Conservation (phyloP, 192 early-diverging fungal genomes). For the Coemansia sp. region DNA sequence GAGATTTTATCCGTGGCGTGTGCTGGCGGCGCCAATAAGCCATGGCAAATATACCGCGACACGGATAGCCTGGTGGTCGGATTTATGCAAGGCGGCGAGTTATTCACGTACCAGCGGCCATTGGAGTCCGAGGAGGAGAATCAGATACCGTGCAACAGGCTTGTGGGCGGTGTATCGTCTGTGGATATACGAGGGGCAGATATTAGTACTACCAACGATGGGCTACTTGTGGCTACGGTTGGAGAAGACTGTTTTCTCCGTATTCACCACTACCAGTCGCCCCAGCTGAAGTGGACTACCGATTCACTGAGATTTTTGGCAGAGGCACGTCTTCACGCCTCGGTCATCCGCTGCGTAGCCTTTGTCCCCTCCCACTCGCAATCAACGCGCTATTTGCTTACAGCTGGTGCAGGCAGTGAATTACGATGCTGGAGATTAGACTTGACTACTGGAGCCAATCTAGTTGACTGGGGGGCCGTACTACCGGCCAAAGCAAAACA, state of each 20-base stretch:
- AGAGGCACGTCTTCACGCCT: constrained; percentile 11
- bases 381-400: constrained; percentile 53
- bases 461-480: constrained; percentile 10
- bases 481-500: neutral
- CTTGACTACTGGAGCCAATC: constrained; percentile 4
- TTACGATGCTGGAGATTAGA: constrained; percentile 60
- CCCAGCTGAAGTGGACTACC: neutral
- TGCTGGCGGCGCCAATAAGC: constrained; percentile 71
- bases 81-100: constrained; percentile 42
- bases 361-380: constrained; percentile 11
- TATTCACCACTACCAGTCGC: neutral
- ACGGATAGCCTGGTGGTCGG: constrained; percentile 35
- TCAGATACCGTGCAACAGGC: neutral
- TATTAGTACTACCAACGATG: neutral
- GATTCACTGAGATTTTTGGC: neutral
- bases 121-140: neutral
- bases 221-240: constrained; percentile 9
- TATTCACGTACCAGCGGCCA: constrained; percentile 51
- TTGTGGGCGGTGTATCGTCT: constrained; percentile 15
- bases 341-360: constrained; percentile 25
- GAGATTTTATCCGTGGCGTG: constrained; percentile 70
- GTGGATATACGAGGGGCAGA: constrained; percentile 17
- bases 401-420: constrained; percentile 65
- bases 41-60: constrained; percentile 67
- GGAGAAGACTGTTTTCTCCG: constrained; percentile 32